phyloP scores from a whole-genome alignment of 805 yeast species.

The Sporopachydermia lactativora region DNA sequence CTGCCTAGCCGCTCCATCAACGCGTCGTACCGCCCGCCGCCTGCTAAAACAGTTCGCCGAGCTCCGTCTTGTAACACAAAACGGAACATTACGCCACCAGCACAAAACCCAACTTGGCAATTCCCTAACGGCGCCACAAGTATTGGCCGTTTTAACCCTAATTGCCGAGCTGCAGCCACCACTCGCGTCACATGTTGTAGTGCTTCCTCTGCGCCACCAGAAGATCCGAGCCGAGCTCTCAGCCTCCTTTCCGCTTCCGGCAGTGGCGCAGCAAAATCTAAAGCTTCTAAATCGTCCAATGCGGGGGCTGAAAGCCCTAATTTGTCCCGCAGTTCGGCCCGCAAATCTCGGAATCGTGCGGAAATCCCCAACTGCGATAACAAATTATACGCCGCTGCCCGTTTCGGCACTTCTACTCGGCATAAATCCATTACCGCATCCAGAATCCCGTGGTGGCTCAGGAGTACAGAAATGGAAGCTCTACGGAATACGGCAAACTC shows the following conservation, averaged over 20 bases:
- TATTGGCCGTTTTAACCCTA: slow-evolving; percentile 46
- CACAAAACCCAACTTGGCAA: slow-evolving; percentile 67
- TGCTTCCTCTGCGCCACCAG: slow-evolving; percentile 43
- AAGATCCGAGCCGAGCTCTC: slow-evolving; percentile 14
- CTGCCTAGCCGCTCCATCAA: slow-evolving; percentile 56
- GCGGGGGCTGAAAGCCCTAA: slow-evolving; percentile 71
- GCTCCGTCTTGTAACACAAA: slow-evolving; percentile 46
- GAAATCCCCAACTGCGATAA: slow-evolving; percentile 69
- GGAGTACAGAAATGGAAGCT: slow-evolving; percentile 40
- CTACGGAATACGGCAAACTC: slow-evolving; percentile 54
- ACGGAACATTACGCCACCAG: slow-evolving; percentile 79
- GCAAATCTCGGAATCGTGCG: slow-evolving; percentile 45
- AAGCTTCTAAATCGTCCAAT: slow-evolving; percentile 64
- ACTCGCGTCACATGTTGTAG: slow-evolving; percentile 50
- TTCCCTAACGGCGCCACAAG: slow-evolving; percentile 72
- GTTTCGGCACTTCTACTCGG: slow-evolving; percentile 62
- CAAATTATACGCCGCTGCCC: slow-evolving; percentile 50
- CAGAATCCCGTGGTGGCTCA: slow-evolving; percentile 73
- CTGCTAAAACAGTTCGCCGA: slow-evolving; percentile 40
- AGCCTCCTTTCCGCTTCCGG: slow-evolving; percentile 49
- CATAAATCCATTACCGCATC: slow-evolving; percentile 72
- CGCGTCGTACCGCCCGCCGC: slow-evolving; percentile 88
- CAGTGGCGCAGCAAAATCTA: slow-evolving; percentile 62
- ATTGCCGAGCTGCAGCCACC: slow-evolving; percentile 32
- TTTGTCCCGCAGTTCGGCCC: slow-evolving; percentile 41